Evolutionary conservation across 2,329 filamentous ascomycete genomes (phyloP).

Genomic region (Didymellaceae sp.): DNA sequence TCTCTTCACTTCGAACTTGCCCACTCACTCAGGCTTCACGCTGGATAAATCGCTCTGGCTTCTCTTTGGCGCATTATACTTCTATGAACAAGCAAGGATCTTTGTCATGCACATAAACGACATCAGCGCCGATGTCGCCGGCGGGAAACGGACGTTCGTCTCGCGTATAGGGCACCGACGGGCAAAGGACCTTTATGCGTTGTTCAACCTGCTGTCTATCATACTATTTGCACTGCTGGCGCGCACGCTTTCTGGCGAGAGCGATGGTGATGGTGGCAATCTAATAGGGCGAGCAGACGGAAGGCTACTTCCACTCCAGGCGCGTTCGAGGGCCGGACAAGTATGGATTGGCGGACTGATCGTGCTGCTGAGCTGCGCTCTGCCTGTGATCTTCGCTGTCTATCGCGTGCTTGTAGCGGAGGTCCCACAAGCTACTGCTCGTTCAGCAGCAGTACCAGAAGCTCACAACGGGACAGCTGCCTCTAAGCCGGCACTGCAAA

Average conservation of each 20-base stretch:
- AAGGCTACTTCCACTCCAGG: not conserved
- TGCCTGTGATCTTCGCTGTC: slow-evolving; percentile 4
- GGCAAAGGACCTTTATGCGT: slow-evolving; percentile 7
- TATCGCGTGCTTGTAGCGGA: slow-evolving; percentile 7
- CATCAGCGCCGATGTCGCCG: not conserved
- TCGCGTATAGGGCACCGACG: slow-evolving; percentile 9
- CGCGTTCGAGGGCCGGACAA: slow-evolving; percentile 3
- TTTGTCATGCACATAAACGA: slow-evolving; percentile 10
- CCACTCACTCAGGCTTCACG: slow-evolving; percentile 7
- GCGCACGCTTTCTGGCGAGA: slow-evolving; percentile 1
- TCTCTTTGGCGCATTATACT: slow-evolving; percentile 6
- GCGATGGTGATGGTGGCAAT: slow-evolving; percentile 1
- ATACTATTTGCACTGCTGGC: slow-evolving; percentile 6
- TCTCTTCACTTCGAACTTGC: slow-evolving; percentile 5
- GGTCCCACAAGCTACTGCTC: slow-evolving; percentile 1
- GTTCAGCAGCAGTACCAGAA: not conserved
- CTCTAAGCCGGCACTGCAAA: slow-evolving; percentile 1
- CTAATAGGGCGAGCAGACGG: slow-evolving; percentile 5
- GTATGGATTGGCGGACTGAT: slow-evolving; percentile 6
- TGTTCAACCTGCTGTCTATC: slow-evolving; percentile 6
- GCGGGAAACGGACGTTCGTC: slow-evolving; percentile 9
- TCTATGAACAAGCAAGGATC: slow-evolving; percentile 8
- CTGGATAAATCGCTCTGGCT: slow-evolving; percentile 11
- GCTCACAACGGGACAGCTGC: not conserved
- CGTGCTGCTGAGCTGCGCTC: slow-evolving; percentile 10